Evolutionary conservation across 169 alveolate genomes (phyloP), one percentile per base, ranked within the genome.

Genomic region (Plasmodium chabaudi): DNA sequence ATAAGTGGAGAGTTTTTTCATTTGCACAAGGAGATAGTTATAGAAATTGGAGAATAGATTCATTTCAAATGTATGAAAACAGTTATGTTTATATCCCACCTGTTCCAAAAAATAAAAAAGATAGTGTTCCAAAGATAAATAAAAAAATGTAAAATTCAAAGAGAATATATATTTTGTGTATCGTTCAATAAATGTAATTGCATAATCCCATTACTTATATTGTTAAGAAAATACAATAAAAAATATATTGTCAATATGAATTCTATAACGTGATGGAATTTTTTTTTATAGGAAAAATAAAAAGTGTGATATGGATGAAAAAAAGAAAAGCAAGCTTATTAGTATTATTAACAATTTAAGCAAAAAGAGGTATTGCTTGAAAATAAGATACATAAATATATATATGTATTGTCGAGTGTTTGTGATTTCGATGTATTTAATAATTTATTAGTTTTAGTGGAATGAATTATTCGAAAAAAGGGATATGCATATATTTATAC

Each of bases 11-110:
- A 46, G 89, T 79, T 13, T 79, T 79, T 79, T 79, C 89, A 10
- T 79, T 53, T 69, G 89, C 89, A 13, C 89, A 79, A 65, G 89
- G 89, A 34, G 89, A 79, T 79, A 79, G 89, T 79, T 79, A 79
- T 51, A 79, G 55, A 79, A 79, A 65, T 56, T 79, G 89, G 89
- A 79, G 89, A 79, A 60, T 60, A 9, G 89, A 79, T 25, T 79
- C 89, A n/a, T 79, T 79, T 56, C 89, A 79, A 59, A 79, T 79
- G 79, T 79, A 65, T 25, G 69, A 46, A 12, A 79, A 79, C 65
- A 56, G 89, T 79, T 79, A 79, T 57, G 69, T 79, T n/a, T 79
- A 79, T 67, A 61, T 79, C 13, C 89, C 89, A 1, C 89, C 89
- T n/a, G 1, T 39, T 5, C 72, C 27, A n/a, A 53, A 79, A 57